Conservation (phyloP, 2,329 filamentous ascomycete species). For the Ophiobolus disseminans region DNA sequence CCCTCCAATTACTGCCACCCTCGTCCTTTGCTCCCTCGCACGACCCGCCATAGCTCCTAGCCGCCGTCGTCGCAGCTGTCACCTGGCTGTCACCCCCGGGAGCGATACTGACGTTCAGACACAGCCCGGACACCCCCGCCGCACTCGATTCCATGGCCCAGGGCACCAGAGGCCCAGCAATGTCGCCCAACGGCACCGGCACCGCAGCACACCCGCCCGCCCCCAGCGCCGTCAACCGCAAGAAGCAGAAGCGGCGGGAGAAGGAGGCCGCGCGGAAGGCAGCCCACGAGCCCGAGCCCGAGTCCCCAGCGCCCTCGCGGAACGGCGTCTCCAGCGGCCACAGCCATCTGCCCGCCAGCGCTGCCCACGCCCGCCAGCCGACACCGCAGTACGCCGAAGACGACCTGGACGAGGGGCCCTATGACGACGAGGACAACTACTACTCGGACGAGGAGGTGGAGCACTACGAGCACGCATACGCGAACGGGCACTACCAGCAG, state of each 20-base stretch:
- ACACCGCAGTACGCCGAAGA: slow-evolving; percentile 54
- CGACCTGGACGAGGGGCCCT: slow-evolving; percentile 52
- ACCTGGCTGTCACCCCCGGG: slow-evolving; percentile 14
- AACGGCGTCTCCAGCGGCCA: slow-evolving; percentile 35
- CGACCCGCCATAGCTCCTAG: slow-evolving; percentile 10
- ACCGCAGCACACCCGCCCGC: slow-evolving; percentile 43
- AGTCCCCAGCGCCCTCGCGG: slow-evolving; percentile 28
- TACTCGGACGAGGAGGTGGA: slow-evolving; percentile 50
- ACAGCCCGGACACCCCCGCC: slow-evolving; percentile 6
- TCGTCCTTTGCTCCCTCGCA: slow-evolving; percentile 19
- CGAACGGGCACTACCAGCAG: slow-evolving; percentile 41
- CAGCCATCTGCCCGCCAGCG: slow-evolving; percentile 14
- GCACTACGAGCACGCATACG: slow-evolving; percentile 42
- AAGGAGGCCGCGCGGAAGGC: slow-evolving; percentile 75
- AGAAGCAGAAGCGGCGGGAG: slow-evolving; percentile 92
- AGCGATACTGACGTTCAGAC: slow-evolving; percentile 15
- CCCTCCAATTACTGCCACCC: slow-evolving; percentile 22
- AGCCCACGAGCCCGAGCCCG: slow-evolving; percentile 44
- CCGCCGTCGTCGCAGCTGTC: slow-evolving; percentile 19
- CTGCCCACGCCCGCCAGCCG: slow-evolving; percentile 23
- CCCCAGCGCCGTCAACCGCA: slow-evolving; percentile 74
- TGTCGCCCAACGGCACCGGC: slow-evolving; percentile 52
- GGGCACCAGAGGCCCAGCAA: slow-evolving; percentile 40
- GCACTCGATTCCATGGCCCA: slow-evolving; percentile 43
- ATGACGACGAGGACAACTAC: slow-evolving; percentile 45